Percentiles rank a stretch among this genome's conserved stretches.
These are phyloP conservation scores for Populus simonii DNA, from an alignment of 345 rosid genomes.

Conservation along the genomic window DNA sequence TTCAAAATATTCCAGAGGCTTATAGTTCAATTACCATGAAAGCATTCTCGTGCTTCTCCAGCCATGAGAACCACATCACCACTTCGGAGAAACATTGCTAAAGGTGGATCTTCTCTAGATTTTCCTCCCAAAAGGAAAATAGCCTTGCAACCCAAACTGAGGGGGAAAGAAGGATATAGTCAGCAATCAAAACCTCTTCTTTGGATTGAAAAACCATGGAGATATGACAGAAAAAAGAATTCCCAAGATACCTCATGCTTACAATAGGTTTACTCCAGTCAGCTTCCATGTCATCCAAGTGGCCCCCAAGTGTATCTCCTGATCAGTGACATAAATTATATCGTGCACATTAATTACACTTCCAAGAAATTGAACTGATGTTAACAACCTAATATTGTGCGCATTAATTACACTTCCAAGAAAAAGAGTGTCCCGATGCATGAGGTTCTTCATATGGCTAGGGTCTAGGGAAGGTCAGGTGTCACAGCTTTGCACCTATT, in stretches of 20 bases:
- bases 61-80: conserved; percentile 95
- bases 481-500: too few species aligned
- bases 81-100: conserved; percentile 88
- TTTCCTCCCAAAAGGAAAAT: conserved; percentile 92
- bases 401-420: too few species aligned
- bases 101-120: conserved; percentile 66
- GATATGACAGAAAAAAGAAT: not conserved
- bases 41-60: conserved; percentile 92
- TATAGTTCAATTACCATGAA: conserved; percentile 56
- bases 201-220: not conserved
- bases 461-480: too few species aligned
- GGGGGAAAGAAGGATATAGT: not conserved
- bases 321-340: conserved; percentile 5
- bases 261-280: conserved; percentile 96
- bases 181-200: conserved; percentile 1
- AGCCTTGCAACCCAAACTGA: conserved; percentile 93
- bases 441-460: too few species aligned
- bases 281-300: conserved; percentile 94
- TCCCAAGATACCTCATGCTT: conserved; percentile 70
- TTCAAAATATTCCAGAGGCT: not conserved
- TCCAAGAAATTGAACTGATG: not conserved
- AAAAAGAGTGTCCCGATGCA: too few species aligned
- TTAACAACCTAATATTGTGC: too few species aligned
- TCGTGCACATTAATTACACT: not conserved
- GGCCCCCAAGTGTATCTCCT: conserved; percentile 97